Evolutionary conservation across 2,329 filamentous ascomycete genomes (phyloP), one percentile per base, ranked within the genome.

Genomic region (Fonsecaea monophora): DNA sequence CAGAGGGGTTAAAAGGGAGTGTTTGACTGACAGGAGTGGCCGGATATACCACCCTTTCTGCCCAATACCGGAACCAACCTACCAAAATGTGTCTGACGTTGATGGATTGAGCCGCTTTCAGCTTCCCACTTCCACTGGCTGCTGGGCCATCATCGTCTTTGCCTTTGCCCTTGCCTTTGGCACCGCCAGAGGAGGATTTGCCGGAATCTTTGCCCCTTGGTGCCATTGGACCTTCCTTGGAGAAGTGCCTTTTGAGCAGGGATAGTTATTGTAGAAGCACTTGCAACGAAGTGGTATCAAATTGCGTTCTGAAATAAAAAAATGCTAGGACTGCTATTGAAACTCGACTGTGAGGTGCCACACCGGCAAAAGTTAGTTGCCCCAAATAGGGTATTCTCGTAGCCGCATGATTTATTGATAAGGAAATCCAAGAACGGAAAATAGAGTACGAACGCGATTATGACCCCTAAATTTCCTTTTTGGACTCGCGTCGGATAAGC

Each of bases 11-110:
- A 25, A 50, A 50, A 25, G 18, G 45, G n/a, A 4, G 45, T 50
- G 25, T 25, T 25, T 25, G 18, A 9, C 45, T 25, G 9, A 25
- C 10, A 2, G 45, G 45, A 50, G 45, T 25, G 21, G 55, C 13
- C 30, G 55, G 35, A 37, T 10, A 9, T 25, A 25, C 4, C 34
- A 34, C 37, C 32, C 35, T 55, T 38, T 8, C 32, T 21, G n/a
- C 30, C 34, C 10, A 48, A 54, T n/a, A n/a, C 8, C 15, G 34
- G 32, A 35, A 53, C 15, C 40, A 25, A 50, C 78, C 62, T 78
- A 84, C 82, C 70, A 89, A 81, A 68, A 90, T 89, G 76, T 90
- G 87, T 45, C 87, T 82, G 60, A 85, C 86, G 74, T 89, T 89
- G 76, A 90, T 88, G n/a, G 82, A 83, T 58, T 84, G 87, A 4